Base-by-base conservation (phyloP, 1,284 basidiomycete genomes). In the Pascua sp. region DNA sequence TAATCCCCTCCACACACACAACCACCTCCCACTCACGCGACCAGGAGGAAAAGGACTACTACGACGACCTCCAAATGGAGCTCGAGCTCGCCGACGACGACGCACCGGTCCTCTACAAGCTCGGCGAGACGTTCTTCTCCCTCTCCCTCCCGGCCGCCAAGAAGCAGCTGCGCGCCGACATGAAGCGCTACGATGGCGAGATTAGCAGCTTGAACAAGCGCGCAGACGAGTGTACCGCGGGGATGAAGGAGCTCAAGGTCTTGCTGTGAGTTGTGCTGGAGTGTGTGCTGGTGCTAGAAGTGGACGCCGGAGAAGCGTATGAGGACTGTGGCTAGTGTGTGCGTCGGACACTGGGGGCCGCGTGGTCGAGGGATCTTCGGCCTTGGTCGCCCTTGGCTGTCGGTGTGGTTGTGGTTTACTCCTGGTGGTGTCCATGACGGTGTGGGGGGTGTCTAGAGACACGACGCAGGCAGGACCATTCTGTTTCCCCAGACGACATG, bases 231-330 rank as follows among this genome's bases (percentile, higher is more conserved):
- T 92, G 89, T 71, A 88, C 92, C 67, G 82, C 79, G 42, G 83
- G 87, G 64, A 98, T 98, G 95, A 89, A 90, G 69, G 83, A 85
- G 60, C 83, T 98, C 52, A 98, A 98, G 76, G 85, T 91, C 36
- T 75, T 82, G 5, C 75, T 98, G 67, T 76, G 62, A 70, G 76
- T 67, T 16, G 16, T 16, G 11, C 9, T 38, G n/a, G n/a, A n/a
- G n/a, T 17, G 11, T 48, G 42, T 41, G 16, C 5, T 11, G 10
- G 1, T n/a, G 12, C 24, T 32, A 7, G 24, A 32, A 32, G 24
- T 32, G 24, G 24, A 32, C 24, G 24, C 24, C 24, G 24, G 24
- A 7, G 4, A 32, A 32, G 24, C 4, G 24, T 32, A 32, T 32
- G 24, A 32, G 24, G 24, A 3, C 4, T 32, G 24, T 32, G 24